Evolutionary conservation across 2,329 filamentous ascomycete species (phyloP).

Genomic region (Penicillium sp.): DNA sequence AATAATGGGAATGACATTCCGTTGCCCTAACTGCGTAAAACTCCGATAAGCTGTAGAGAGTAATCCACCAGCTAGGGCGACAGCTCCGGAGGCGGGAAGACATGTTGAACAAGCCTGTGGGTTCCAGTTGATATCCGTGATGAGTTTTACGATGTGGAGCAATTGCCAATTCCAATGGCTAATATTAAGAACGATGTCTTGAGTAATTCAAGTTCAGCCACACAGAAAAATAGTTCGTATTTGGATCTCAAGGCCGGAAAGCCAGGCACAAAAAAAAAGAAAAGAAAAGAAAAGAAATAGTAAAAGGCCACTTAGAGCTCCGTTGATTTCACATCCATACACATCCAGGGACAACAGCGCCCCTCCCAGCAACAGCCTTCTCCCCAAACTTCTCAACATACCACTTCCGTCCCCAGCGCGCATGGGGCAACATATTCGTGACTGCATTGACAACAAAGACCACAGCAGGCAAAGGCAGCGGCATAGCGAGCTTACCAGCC

Average conservation of each 20-base stretch:
- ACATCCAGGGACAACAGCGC: conserved; percentile 67
- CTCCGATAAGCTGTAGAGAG: too few species aligned
- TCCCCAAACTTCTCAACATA: conserved; percentile 85
- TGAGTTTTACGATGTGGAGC: too few species aligned
- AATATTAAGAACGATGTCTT: background rate
- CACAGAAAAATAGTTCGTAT: background rate
- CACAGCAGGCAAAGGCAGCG: conserved; percentile 70
- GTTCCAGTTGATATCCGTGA: too few species aligned
- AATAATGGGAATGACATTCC: background rate
- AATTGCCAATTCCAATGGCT: too few species aligned
- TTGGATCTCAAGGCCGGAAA: background rate
- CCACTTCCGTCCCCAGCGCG: conserved; percentile 78
- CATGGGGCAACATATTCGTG: conserved; percentile 83
- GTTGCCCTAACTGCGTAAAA: background rate
- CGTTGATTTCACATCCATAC: conserved; percentile 32
- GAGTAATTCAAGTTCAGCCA: background rate
- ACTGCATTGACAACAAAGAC: conserved; percentile 85
- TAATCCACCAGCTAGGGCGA: background rate
- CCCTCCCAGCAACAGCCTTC: conserved; percentile 72
- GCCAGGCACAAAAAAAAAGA: background rate
- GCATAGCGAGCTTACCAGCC: conserved; percentile 31
- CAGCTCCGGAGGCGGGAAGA: too few species aligned
- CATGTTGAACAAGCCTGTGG: too few species aligned
- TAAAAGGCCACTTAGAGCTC: background rate
- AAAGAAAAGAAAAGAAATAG: background rate